These are phyloP conservation scores for Starmerella apis DNA, from an alignment of 805 yeast species.

Conservation along the genomic window DNA sequence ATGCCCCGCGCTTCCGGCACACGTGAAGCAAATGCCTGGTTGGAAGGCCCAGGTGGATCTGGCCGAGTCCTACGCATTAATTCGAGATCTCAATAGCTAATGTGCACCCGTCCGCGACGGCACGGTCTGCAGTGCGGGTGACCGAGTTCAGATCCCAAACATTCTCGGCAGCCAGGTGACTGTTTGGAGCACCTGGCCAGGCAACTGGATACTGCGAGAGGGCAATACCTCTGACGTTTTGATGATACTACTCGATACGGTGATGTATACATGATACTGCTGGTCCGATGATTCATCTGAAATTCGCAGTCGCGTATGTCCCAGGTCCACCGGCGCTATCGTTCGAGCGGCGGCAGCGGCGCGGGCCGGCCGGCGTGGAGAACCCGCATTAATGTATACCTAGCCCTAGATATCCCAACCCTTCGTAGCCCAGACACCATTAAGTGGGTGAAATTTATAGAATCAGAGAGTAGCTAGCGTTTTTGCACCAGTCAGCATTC, in stretches of 20 bases:
- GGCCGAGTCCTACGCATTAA: not conserved
- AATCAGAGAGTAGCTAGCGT: not conserved
- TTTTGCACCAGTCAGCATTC: not conserved
- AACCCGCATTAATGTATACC: no score
- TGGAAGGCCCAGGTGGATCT: not conserved
- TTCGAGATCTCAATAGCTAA: not conserved
- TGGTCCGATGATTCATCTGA: no score
- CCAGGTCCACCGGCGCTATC: no score
- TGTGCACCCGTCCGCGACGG: constrained; percentile 1
- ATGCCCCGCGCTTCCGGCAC: not conserved
- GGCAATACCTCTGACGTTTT: no score
- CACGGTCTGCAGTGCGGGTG: not conserved
- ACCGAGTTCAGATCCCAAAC: no score
- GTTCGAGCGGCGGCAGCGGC: no score
- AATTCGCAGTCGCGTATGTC: no score
- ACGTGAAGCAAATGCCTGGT: not conserved
- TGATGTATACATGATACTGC: no score
- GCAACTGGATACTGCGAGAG: no score
- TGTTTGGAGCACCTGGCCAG: not conserved
- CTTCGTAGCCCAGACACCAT: not conserved
- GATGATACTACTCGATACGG: not conserved
- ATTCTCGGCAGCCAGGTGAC: no score
- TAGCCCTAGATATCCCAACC: no score
- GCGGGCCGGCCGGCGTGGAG: no score
- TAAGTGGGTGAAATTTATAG: not conserved